Base-by-base conservation (phyloP, 2,329 filamentous ascomycete genomes). In the Tolypocladium amazonense region DNA sequence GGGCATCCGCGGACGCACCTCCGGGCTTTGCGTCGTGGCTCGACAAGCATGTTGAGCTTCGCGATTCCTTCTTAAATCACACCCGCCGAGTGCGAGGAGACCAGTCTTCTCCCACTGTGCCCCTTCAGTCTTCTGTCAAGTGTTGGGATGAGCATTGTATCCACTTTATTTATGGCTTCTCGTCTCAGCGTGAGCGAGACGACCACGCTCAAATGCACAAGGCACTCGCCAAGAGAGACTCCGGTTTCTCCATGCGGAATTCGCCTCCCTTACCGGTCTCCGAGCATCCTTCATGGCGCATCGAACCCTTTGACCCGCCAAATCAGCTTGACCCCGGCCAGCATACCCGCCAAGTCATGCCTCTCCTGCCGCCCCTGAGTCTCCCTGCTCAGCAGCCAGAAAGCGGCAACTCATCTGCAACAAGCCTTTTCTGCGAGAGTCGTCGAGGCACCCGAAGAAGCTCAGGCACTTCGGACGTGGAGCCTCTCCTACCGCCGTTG, bases 161-260 rank as follows among this genome's bases (percentile, higher is more conserved):
- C 61, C 78, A 82, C 68, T 85, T 83, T 68, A 78, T 85, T 43
- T 85, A 85, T 63, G 82, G 82, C 37, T 84, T 84, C 66, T 66
- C 73, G 41, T 78, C 75, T 60, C 73, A 72, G 43, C 72, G 79
- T 58, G 81, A 83, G 62, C 76, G 81, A 58, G 80, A 84, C 59
- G 73, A 73, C 41, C 82, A 85, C 67, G 67, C 74, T 47, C 76
- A 72, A 62, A 73, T 80, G 58, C 81, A 85, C 55, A 70, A 71
- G 27, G 64, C 68, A 18, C 66, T 62, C 52, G 58, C 62, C 30
- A 80, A 79, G 64, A 72, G 77, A 62, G 77, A 81, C 63, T 77
- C 77, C 3, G 77, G 74, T 11, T 69, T 79, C 59, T 78, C 75
- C 11, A 67, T 77, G 37, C 65, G 58, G 56, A 64, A 56, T 30